A percentile compares a stretch with the other conserved stretches of the same genome.
Conservation (phyloP, 2,329 filamentous ascomycete genomes). For the Aspergillus neotritici region DNA sequence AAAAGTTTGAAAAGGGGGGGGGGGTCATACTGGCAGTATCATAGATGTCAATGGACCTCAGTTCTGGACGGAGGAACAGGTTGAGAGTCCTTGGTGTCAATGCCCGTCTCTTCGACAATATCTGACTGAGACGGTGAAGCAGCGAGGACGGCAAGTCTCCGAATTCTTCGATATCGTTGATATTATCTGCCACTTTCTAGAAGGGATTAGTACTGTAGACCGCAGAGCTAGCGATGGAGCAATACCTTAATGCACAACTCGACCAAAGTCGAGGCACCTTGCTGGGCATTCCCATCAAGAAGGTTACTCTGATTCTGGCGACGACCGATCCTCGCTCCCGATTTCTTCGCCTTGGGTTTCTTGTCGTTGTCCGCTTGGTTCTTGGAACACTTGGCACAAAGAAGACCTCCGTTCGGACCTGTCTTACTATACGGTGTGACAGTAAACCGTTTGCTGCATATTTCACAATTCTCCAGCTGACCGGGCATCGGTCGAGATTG, state of each 20-base stretch:
- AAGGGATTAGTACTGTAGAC: constrained; percentile 13
- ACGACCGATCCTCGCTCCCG: constrained; percentile 54
- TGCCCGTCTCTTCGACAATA: constrained; percentile 58
- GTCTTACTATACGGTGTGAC: constrained; percentile 84
- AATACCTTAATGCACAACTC: constrained; percentile 55
- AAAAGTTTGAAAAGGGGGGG: too few relatives aligned
- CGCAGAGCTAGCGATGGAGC: background rate
- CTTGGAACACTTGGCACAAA: constrained; percentile 77
- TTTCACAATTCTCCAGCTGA: constrained; percentile 81
- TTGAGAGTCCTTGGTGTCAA: constrained; percentile 46
- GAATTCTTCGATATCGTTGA: constrained; percentile 60
- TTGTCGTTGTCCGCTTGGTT: constrained; percentile 64
- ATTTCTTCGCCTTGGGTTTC: constrained; percentile 49
- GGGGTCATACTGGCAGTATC: constrained; percentile 51
- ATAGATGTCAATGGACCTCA: constrained; percentile 54
- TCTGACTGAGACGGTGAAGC: constrained; percentile 55
- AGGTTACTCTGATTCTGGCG: constrained; percentile 78
- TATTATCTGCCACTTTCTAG: constrained; percentile 56
- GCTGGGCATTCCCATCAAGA: constrained; percentile 61
- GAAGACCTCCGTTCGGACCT: constrained; percentile 75
- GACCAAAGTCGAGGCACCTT: constrained; percentile 40
- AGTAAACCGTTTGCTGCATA: constrained; percentile 82
- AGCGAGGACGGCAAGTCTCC: constrained; percentile 56
- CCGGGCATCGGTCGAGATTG: constrained; percentile 62
- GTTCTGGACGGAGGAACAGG: constrained; percentile 48